phyloP scores from a whole-genome alignment of 768 basidiomycete genomes.

The Lactarius vividus region DNA sequence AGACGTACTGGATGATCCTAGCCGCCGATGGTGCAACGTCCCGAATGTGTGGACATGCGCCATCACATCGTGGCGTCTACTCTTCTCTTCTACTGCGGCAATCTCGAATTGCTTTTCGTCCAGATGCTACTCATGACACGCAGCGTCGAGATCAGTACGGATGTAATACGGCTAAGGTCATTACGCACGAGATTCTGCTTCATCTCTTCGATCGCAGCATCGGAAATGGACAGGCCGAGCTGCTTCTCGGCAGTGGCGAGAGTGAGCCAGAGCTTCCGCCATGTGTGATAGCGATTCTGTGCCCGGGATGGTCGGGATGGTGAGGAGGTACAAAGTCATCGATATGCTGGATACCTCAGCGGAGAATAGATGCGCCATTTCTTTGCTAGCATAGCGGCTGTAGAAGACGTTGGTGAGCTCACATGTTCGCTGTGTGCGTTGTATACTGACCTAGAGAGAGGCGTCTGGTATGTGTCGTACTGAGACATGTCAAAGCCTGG shows the following conservation, averaged over 20 bases:
- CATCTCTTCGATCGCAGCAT: conserved; percentile 94
- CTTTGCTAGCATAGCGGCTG: conserved; percentile 98
- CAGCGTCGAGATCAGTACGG: conserved; percentile 7
- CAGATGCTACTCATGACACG: conserved; percentile 50
- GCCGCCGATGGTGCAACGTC: conserved; percentile 88
- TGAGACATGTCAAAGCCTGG: conserved; percentile 8
- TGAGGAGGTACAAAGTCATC: neutral
- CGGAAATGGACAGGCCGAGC: conserved; percentile 85
- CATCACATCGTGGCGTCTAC: conserved; percentile 98
- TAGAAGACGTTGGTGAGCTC: neutral
- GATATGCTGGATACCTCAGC: conserved; percentile 59
- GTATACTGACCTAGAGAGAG: conserved; percentile 16
- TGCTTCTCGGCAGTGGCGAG: conserved; percentile 96
- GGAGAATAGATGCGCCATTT: conserved; percentile 98
- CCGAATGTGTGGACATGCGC: conserved; percentile 99
- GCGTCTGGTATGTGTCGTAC: conserved; percentile 23
- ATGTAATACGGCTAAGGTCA: neutral
- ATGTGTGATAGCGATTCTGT: conserved; percentile 92
- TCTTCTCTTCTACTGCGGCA: conserved; percentile 95
- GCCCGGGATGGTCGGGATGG: neutral
- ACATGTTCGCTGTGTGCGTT: too few species aligned
- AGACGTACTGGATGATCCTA: conserved; percentile 86
- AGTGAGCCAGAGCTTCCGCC: conserved; percentile 94
- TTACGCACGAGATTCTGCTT: conserved; percentile 74
- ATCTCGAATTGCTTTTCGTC: conserved; percentile 88